Conservation (phyloP, 1,284 basidiomycete genomes). For the Ganoderma multipileum region DNA sequence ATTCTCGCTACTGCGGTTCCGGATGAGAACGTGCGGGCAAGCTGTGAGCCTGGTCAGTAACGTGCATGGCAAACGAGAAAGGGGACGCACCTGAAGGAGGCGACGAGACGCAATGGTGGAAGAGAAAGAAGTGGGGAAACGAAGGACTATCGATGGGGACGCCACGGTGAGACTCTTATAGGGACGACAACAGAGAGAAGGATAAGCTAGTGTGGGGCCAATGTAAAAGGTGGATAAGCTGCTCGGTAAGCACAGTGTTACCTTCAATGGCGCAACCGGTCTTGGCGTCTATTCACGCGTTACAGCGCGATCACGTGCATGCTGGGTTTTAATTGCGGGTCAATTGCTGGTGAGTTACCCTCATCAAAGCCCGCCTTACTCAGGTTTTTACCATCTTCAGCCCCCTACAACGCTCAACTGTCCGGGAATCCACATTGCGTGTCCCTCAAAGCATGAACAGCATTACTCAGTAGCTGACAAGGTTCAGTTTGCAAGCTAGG, state of each 20-base stretch:
- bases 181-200: not conserved
- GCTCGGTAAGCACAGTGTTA: not conserved
- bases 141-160: constrained; percentile 29
- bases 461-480: not conserved
- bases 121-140: constrained; percentile 11
- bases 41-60: constrained; percentile 41
- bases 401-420: not conserved
- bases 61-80: not conserved
- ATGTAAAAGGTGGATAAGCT: constrained; percentile 19
- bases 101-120: constrained; percentile 30
- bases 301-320: constrained; percentile 28
- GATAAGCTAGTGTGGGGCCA: constrained; percentile 9
- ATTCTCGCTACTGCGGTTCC: constrained; percentile 50
- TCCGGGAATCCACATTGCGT: not conserved
- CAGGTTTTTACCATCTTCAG: not conserved
- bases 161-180: constrained; percentile 29
- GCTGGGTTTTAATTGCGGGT: no score
- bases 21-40: constrained; percentile 54
- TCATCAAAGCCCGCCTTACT: not conserved
- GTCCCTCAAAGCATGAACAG: not conserved
- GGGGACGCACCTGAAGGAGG: constrained; percentile 25
- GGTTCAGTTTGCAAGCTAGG: not conserved
- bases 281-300: constrained; percentile 14
- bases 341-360: no score
- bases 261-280: constrained; percentile 19